Evolutionary conservation across 177 flowering plant genomes (phyloP).

Genomic region (Vitis hybrid): DNA sequence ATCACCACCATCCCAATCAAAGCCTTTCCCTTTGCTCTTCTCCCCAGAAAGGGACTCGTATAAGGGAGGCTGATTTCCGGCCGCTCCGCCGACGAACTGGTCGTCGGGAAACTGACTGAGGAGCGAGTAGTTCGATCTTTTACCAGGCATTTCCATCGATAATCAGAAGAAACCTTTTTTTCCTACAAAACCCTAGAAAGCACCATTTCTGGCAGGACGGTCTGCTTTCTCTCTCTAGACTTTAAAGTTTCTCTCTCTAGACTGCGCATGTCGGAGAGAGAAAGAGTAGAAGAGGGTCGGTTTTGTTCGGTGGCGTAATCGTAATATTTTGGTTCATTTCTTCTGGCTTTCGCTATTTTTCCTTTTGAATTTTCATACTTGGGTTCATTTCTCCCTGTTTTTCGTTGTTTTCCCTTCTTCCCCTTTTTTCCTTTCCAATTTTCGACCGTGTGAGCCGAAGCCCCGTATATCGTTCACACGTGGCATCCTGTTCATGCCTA

Average conservation of each 20-base stretch:
- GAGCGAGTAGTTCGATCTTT: slow-evolving; percentile 69
- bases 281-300: not conserved
- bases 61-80: slow-evolving; percentile 21
- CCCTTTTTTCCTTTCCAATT: not conserved
- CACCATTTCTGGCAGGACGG: slow-evolving; percentile 20
- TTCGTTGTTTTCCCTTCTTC: not conserved
- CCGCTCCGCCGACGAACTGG: slow-evolving; percentile 26
- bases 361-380: too few species aligned
- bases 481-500: not conserved
- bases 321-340: slow-evolving; percentile 11
- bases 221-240: slow-evolving; percentile 8
- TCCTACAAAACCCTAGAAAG: slow-evolving; percentile 22
- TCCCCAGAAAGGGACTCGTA: slow-evolving; percentile 49
- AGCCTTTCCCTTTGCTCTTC: slow-evolving; percentile 28
- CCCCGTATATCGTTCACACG: not conserved
- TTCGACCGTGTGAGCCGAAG: not conserved
- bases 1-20: slow-evolving; percentile 62
- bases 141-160: slow-evolving; percentile 78
- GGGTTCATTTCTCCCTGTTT: too few species aligned
- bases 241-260: slow-evolving; percentile 16
- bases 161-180: not conserved
- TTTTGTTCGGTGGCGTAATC: slow-evolving; percentile 19
- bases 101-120: slow-evolving; percentile 74
- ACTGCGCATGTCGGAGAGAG: slow-evolving; percentile 30
- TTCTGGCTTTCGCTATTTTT: too few species aligned